Conservation (phyloP, 176 grass and related monocot species). For the Hyparrhenia diplandra region DNA sequence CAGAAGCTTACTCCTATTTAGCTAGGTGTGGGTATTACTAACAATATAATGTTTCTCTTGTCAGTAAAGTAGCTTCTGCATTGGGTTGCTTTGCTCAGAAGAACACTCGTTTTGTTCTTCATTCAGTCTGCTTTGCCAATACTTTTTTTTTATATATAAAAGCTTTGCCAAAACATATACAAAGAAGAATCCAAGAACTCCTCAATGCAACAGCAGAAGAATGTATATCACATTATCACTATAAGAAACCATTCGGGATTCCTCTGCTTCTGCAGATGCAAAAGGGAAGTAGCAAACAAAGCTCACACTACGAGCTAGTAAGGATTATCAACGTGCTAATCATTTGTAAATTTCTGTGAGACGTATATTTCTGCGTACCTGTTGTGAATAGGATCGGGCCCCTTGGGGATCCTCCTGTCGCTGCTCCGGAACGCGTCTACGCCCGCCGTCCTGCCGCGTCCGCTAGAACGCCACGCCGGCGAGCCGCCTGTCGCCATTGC, state of each 20-base stretch:
- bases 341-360: background rate
- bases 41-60: constrained; percentile 4
- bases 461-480: background rate
- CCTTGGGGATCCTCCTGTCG: constrained; percentile 68
- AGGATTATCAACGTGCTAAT: background rate
- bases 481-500: background rate
- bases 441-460: background rate
- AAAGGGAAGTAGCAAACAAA: background rate
- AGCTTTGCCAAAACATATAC: background rate
- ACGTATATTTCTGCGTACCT: no score
- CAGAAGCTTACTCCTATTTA: background rate
- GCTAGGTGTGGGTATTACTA: background rate
- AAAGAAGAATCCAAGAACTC: background rate
- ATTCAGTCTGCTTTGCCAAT: background rate
- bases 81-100: background rate
- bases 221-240: background rate
- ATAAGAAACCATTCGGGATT: background rate
- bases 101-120: background rate
- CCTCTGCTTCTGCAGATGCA: background rate
- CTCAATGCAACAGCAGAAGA: background rate
- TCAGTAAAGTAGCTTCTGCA: constrained; percentile 19
- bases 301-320: background rate
- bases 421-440: constrained; percentile 43
- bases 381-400: constrained; percentile 80
- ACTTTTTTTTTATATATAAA: no score